Evolutionary conservation across 192 early-diverging fungal genomes (phyloP).

Genomic region (Phlyctochytrium planicorne): DNA sequence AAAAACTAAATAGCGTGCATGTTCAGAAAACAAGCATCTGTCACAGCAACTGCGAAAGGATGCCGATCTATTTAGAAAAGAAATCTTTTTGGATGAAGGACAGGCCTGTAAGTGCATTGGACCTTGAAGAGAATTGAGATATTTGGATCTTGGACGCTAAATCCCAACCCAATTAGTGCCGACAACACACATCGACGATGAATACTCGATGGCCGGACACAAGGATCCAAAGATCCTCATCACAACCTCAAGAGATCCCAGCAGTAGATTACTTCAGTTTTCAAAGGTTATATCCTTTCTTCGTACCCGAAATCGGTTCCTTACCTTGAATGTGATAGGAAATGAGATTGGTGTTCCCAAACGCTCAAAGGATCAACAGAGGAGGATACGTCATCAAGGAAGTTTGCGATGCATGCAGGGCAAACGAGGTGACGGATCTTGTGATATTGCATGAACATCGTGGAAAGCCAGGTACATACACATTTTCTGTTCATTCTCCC

Average conservation of each 20-base stretch:
- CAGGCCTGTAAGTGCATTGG: slow-evolving; percentile 59
- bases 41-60: slow-evolving; percentile 85
- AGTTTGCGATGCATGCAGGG: slow-evolving; percentile 91
- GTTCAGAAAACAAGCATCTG: slow-evolving; percentile 79
- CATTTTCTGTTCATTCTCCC: not conserved
- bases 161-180: slow-evolving; percentile 3
- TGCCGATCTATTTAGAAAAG: slow-evolving; percentile 68
- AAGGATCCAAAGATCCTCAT: slow-evolving; percentile 95
- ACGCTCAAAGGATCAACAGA: slow-evolving; percentile 96
- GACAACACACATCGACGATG: slow-evolving; percentile 89
- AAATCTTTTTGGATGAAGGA: slow-evolving; percentile 86
- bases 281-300: slow-evolving; percentile 62
- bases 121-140: not conserved
- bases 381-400: slow-evolving; percentile 95
- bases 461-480: slow-evolving; percentile 78
- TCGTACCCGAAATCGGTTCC: not conserved
- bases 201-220: slow-evolving; percentile 91
- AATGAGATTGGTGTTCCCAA: slow-evolving; percentile 92
- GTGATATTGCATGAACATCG: slow-evolving; percentile 94
- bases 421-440: slow-evolving; percentile 93
- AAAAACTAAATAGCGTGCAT: not conserved
- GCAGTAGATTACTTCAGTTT: slow-evolving; percentile 89
- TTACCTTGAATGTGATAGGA: slow-evolving; percentile 60
- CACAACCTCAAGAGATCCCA: slow-evolving; percentile 94
- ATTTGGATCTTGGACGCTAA: not conserved